Evolutionary conservation across 176 grass and related monocot species (phyloP).

Genomic region (Musa beccarii): DNA sequence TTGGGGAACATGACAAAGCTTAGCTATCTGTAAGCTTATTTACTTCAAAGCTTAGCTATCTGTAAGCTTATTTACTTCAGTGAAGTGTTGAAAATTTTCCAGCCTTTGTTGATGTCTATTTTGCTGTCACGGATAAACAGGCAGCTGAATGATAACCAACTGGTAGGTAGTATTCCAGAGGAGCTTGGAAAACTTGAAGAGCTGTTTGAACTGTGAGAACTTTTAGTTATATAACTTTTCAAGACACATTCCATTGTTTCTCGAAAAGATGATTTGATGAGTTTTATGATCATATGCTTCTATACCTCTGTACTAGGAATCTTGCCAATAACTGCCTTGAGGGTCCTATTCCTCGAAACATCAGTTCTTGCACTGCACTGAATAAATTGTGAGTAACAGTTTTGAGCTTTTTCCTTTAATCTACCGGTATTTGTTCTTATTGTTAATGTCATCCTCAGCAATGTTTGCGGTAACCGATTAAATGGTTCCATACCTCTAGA

Average conservation of each 20-base stretch:
- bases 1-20: conserved; percentile 96
- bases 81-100: conserved; percentile 3
- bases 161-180: conserved; percentile 79
- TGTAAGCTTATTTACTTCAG: conserved; percentile 46
- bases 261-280: neutral
- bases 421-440: conserved; percentile 8
- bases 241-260: neutral
- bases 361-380: conserved; percentile 86
- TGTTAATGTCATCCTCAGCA: conserved; percentile 35
- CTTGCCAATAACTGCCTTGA: conserved; percentile 89
- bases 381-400: conserved; percentile 87
- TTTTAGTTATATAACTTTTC: neutral
- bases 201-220: conserved; percentile 86
- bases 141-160: conserved; percentile 90
- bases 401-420: neutral
- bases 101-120: neutral
- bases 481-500: conserved; percentile 83
- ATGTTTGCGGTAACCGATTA: conserved; percentile 82
- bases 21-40: conserved; percentile 78
- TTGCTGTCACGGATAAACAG: conserved; percentile 29
- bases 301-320: conserved; percentile 34
- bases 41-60: conserved; percentile 73
- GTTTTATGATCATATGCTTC: neutral
- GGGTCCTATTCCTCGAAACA: conserved; percentile 77
- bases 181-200: conserved; percentile 97